Conservation (phyloP, 106 monocot genomes). For the Dendrobium huoshanense region DNA sequence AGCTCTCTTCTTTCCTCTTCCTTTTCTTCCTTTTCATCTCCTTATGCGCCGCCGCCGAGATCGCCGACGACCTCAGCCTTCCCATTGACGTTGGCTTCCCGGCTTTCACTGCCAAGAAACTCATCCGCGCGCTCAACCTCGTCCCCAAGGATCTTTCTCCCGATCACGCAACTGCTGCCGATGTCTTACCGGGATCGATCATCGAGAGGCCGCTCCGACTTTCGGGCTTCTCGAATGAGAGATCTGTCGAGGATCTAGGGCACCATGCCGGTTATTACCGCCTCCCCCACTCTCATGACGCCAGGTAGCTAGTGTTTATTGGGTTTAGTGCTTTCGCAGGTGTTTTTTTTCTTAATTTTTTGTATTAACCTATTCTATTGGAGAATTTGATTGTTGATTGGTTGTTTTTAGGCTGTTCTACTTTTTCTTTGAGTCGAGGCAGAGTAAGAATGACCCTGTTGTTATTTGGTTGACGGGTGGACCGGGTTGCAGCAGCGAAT, state of each 20-base stretch:
- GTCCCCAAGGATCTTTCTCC: constrained; percentile 40
- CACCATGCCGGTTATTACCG: constrained; percentile 86
- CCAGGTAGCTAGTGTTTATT: constrained; percentile 33
- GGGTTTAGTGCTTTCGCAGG: neutral
- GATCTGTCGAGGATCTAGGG: constrained; percentile 42
- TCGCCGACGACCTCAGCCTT: constrained; percentile 12
- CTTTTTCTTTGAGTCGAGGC: constrained; percentile 65
- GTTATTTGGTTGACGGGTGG: constrained; percentile 83
- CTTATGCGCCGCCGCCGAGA: neutral
- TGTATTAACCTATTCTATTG: neutral
- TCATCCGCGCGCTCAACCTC: constrained; percentile 70
- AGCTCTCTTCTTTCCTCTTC: neutral
- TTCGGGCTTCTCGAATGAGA: constrained; percentile 24
- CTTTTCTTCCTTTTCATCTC: neutral
- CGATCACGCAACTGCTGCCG: neutral
- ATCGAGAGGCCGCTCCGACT: constrained; percentile 46
- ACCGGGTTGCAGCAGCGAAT: constrained; percentile 74
- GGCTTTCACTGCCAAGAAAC: constrained; percentile 28
- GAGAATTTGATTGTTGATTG: constrained; percentile 1
- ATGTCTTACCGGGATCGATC: constrained; percentile 17
- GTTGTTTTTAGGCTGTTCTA: constrained; percentile 56
- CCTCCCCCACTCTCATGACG: constrained; percentile 59
- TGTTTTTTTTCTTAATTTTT: neutral
- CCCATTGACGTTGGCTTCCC: constrained; percentile 26
- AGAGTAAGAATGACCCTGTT: constrained; percentile 52